These are phyloP conservation scores for Teunomyces atbi DNA, from an alignment of 805 yeast genomes.

Conservation along the genomic window DNA sequence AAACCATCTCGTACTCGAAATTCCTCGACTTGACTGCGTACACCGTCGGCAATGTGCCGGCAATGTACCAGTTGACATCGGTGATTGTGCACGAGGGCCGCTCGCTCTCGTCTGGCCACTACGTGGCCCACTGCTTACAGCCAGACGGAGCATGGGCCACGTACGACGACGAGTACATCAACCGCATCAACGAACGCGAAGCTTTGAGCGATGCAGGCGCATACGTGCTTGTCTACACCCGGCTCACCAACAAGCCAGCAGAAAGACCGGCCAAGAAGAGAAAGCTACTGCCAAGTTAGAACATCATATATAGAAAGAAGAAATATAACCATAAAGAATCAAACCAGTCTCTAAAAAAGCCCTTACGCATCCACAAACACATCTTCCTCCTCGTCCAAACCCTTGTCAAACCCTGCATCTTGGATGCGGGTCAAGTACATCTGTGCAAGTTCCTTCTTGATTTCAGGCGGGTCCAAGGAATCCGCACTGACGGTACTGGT, in stretches of 20 bases:
- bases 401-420: slow-evolving; percentile 14
- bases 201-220: slow-evolving; percentile 86
- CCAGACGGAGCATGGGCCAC: slow-evolving; percentile 92
- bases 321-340: background rate
- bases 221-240: slow-evolving; percentile 81
- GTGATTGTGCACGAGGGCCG: slow-evolving; percentile 95
- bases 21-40: slow-evolving; percentile 70
- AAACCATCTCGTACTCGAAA: slow-evolving; percentile 78
- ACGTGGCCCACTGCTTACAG: slow-evolving; percentile 85
- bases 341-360: background rate
- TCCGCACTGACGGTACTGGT: slow-evolving; percentile 9
- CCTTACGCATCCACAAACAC: slow-evolving; percentile 13
- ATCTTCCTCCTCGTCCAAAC: slow-evolving; percentile 12
- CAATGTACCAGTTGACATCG: slow-evolving; percentile 66
- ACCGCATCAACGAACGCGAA: slow-evolving; percentile 64
- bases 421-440: slow-evolving; percentile 10
- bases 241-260: slow-evolving; percentile 59
- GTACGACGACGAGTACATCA: slow-evolving; percentile 90
- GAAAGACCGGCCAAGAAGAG: slow-evolving; percentile 7
- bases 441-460: slow-evolving; percentile 4
- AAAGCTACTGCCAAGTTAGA: slow-evolving; percentile 2
- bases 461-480: slow-evolving; percentile 7
- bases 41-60: slow-evolving; percentile 30
- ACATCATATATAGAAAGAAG: background rate
- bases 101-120: slow-evolving; percentile 89